Evolutionary conservation across 169 alveolate genomes (phyloP).

Genomic region (Amoebophrya sp.): DNA sequence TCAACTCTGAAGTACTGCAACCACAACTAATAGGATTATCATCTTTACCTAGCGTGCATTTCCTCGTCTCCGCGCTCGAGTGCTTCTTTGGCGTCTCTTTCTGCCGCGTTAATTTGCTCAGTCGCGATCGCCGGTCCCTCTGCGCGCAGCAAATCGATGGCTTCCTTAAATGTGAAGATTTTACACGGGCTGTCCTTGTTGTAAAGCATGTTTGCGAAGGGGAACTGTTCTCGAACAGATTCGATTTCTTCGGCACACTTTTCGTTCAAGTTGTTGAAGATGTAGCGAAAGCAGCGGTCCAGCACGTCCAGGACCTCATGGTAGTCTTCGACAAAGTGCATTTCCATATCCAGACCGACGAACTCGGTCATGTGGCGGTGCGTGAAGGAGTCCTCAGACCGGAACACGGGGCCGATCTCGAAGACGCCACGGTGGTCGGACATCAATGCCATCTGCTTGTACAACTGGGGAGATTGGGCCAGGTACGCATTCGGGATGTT

Average conservation of each 20-base stretch:
- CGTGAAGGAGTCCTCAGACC: slow-evolving; percentile 98
- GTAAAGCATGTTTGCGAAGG: slow-evolving; percentile 66
- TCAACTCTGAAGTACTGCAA: too few species aligned
- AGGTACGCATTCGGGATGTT: slow-evolving; percentile 65
- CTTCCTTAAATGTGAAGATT: slow-evolving; percentile 75
- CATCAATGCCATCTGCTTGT: slow-evolving; percentile 97
- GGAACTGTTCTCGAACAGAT: slow-evolving; percentile 71
- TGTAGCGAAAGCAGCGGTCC: slow-evolving; percentile 59
- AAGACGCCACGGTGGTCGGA: slow-evolving; percentile 94
- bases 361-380: slow-evolving; percentile 97
- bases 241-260: slow-evolving; percentile 71
- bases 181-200: slow-evolving; percentile 55
- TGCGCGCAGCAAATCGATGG: slow-evolving; percentile 67
- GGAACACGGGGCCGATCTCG: slow-evolving; percentile 98
- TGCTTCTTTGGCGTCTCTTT: background rate
- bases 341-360: slow-evolving; percentile 90
- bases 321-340: slow-evolving; percentile 91
- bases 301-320: slow-evolving; percentile 83
- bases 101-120: background rate
- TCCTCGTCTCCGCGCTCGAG: background rate
- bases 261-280: slow-evolving; percentile 72
- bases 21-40: too few species aligned
- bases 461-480: slow-evolving; percentile 99
- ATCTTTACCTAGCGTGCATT: too few species aligned
- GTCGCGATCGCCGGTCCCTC: slow-evolving; percentile 57